These are phyloP conservation scores for Garcileccinum viscosum DNA, from an alignment of 1,284 basidiomycete genomes.

Conservation along the genomic window DNA sequence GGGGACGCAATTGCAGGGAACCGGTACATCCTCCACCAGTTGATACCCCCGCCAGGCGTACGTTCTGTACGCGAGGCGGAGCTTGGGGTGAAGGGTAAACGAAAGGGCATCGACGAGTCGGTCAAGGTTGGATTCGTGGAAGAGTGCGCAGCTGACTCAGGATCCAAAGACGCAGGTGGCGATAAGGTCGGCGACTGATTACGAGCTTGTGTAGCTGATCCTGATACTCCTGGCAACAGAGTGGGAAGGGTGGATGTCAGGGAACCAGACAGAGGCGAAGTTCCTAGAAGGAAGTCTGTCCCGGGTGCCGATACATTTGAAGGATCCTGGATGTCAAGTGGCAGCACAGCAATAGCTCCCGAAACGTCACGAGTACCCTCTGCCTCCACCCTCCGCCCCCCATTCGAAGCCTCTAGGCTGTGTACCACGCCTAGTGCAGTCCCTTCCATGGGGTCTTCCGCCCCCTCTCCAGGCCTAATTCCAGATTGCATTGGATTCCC, in stretches of 20 bases:
- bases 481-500: constrained; percentile 6
- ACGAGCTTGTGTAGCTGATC: constrained; percentile 5
- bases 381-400: constrained; percentile 21
- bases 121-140: constrained; percentile 11
- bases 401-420: constrained; percentile 27
- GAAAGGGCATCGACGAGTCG: constrained; percentile 38
- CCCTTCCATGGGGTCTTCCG: constrained; percentile 12
- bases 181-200: constrained; percentile 11
- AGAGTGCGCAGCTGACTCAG: constrained; percentile 10
- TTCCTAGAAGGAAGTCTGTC: constrained; percentile 23
- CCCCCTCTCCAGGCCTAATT: constrained; percentile 4
- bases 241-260: constrained; percentile 13
- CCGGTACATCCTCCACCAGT: constrained; percentile 82
- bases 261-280: constrained; percentile 16
- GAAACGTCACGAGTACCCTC: constrained; percentile 25
- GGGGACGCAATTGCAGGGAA: constrained; percentile 68
- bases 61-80: constrained; percentile 42
- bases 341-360: constrained; percentile 28
- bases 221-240: constrained; percentile 12
- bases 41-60: constrained; percentile 58
- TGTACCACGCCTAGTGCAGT: constrained; percentile 27
- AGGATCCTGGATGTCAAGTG: constrained; percentile 22
- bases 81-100: constrained; percentile 32
- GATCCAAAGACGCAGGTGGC: neutral
- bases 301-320: constrained; percentile 30